Percentiles rank a stretch among this genome's conserved stretches.
Evolutionary conservation across 768 basidiomycete species (phyloP).

Genomic region (Leccinum fibrillosum): DNA sequence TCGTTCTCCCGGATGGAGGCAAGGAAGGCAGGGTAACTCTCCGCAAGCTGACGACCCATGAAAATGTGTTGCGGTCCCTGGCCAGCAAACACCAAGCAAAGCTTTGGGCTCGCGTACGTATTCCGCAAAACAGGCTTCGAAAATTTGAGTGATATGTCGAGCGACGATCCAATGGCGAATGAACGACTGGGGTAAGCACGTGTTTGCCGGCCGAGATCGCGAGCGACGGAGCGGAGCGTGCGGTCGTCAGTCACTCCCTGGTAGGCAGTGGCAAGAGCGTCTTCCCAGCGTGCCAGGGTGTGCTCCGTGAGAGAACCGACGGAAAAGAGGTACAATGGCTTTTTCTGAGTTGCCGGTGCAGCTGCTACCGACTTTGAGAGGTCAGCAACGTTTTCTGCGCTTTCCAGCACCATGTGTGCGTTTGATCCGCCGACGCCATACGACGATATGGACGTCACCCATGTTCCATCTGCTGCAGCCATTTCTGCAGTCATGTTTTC

Average conservation of each 20-base stretch:
- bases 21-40: conserved; percentile 31
- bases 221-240: conserved; percentile 25
- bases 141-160: conserved; percentile 25
- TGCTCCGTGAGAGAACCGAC: conserved; percentile 28
- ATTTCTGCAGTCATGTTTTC: conserved; percentile 27
- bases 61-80: conserved; percentile 35
- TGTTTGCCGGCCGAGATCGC: conserved; percentile 27
- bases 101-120: conserved; percentile 23
- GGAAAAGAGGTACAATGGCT: conserved; percentile 24
- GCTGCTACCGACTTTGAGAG: conserved; percentile 5
- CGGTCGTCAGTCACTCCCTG: conserved; percentile 18
- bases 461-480: conserved; percentile 27
- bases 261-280: conserved; percentile 16
- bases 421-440: conserved; percentile 36
- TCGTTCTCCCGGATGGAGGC: conserved; percentile 30
- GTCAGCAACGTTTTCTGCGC: conserved; percentile 15
- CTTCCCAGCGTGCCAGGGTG: conserved; percentile 24
- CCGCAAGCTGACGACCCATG: conserved; percentile 37
- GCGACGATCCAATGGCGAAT: conserved; percentile 23
- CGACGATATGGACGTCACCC: conserved; percentile 32
- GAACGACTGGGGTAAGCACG: conserved; percentile 28
- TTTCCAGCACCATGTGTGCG: conserved; percentile 32
- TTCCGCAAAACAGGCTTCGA: conserved; percentile 29
- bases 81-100: conserved; percentile 35
- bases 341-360: conserved; percentile 1